Percentiles rank a stretch among this genome's conserved stretches.
phyloP scores from a whole-genome alignment of 2,329 filamentous ascomycete species.

The Claviceps capensis region DNA sequence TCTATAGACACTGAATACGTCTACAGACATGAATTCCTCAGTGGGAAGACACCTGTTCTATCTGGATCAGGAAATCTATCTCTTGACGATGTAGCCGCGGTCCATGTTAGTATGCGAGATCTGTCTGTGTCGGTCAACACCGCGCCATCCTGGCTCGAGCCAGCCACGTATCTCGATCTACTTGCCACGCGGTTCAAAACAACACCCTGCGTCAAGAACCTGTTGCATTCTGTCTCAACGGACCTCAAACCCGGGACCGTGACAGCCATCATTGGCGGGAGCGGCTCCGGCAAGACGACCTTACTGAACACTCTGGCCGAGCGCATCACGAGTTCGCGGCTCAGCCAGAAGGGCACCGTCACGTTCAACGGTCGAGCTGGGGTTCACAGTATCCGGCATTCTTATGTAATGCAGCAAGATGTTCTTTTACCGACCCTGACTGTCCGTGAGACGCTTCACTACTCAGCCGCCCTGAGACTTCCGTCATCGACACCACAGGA shows the following conservation, averaged over 20 bases:
- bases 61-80: conserved; percentile 25
- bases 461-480: conserved; percentile 58
- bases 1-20: conserved; percentile 17
- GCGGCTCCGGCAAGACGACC: conserved; percentile 60
- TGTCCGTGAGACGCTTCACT: conserved; percentile 60
- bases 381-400: conserved; percentile 41
- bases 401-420: conserved; percentile 68
- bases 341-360: conserved; percentile 38
- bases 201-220: conserved; percentile 28
- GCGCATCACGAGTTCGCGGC: conserved; percentile 43
- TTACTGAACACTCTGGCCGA: conserved; percentile 59
- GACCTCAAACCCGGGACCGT: conserved; percentile 51
- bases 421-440: conserved; percentile 60
- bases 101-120: conserved; percentile 38
- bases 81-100: conserved; percentile 39
- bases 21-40: conserved; percentile 5
- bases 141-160: conserved; percentile 38
- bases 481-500: conserved; percentile 45
- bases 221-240: conserved; percentile 51
- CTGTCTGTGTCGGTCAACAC: conserved; percentile 44
- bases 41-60: conserved; percentile 14
- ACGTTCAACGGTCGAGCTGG: conserved; percentile 48
- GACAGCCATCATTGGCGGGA: conserved; percentile 63
- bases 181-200: conserved; percentile 24
- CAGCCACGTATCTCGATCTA: conserved; percentile 30